These are phyloP conservation scores for Castanospermum australe DNA, from an alignment of 306 rosid genomes.

Conservation along the genomic window DNA sequence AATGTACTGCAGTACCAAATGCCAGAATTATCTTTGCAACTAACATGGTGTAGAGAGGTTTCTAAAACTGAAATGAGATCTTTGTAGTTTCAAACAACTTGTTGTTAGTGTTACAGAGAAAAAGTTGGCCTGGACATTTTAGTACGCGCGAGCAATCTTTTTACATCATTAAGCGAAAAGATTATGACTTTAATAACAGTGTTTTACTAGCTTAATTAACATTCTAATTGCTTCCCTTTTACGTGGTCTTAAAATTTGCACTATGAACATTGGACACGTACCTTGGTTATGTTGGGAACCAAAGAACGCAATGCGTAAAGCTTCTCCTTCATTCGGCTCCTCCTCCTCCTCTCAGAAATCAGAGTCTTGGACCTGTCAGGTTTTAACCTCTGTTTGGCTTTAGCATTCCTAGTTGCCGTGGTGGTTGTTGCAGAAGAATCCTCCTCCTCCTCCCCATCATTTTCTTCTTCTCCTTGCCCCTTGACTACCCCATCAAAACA, in stretches of 20 bases:
- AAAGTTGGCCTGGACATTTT: not conserved
- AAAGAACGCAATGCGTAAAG: slow-evolving; percentile 81
- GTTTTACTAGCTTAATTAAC: not conserved
- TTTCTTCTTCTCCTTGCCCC: slow-evolving; percentile 38
- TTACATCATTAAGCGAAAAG: not conserved
- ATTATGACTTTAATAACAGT: not conserved
- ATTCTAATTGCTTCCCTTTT: not conserved
- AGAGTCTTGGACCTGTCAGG: slow-evolving; percentile 73
- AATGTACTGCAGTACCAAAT: not conserved
- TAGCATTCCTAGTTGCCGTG: not conserved
- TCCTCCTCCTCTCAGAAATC: slow-evolving; percentile 77
- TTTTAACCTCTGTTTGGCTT: slow-evolving; percentile 39
- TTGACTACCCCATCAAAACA: slow-evolving; percentile 38
- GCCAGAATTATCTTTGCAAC: no score
- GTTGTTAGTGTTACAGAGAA: not conserved
- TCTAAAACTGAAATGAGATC: not conserved
- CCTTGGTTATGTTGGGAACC: slow-evolving; percentile 95
- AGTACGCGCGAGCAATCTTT: not conserved
- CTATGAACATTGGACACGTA: not conserved
- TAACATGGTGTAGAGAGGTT: not conserved
- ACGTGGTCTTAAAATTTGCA: not conserved
- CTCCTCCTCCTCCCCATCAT: slow-evolving; percentile 32
- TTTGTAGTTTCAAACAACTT: not conserved
- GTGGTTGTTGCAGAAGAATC: slow-evolving; percentile 50
- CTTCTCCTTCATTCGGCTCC: slow-evolving; percentile 86